A percentile compares a stretch with the other conserved stretches of the same genome.
phyloP scores from a whole-genome alignment of 2,329 filamentous ascomycete species.

The Claviceps lovelessii region DNA sequence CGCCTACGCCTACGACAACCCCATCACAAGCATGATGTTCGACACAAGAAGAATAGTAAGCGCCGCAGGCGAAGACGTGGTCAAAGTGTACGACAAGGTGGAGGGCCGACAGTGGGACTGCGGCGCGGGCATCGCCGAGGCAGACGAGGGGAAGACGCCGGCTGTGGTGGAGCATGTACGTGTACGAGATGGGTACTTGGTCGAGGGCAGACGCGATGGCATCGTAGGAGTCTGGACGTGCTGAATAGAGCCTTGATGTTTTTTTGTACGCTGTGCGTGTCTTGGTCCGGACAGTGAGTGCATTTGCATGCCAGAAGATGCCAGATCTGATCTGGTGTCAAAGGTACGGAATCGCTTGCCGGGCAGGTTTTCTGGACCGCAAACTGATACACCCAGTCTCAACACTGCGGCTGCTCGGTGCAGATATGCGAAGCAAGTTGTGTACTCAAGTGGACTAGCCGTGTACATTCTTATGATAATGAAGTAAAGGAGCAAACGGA shows the following conservation, averaged over 20 bases:
- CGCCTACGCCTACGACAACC: slow-evolving; percentile 86
- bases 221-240: slow-evolving; percentile 85
- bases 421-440: too few species aligned
- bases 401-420: too few species aligned
- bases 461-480: too few species aligned
- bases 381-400: too few species aligned
- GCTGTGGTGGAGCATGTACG: slow-evolving; percentile 71
- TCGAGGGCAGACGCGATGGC: slow-evolving; percentile 80
- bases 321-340: too few species aligned
- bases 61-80: slow-evolving; percentile 81
- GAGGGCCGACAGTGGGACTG: slow-evolving; percentile 96
- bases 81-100: slow-evolving; percentile 96
- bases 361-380: too few species aligned
- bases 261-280: too few species aligned
- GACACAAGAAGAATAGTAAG: slow-evolving; percentile 78
- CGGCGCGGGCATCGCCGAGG: slow-evolving; percentile 62
- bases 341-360: too few species aligned
- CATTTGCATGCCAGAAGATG: too few species aligned
- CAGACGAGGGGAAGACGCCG: slow-evolving; percentile 48
- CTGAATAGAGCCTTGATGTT: slow-evolving; percentile 13
- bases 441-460: too few species aligned
- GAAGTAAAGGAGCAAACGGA: too few species aligned
- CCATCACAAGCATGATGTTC: slow-evolving; percentile 95
- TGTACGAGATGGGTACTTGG: slow-evolving; percentile 84
- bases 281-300: too few species aligned